Evolutionary conservation across 306 rosid species (phyloP).

Genomic region (Fragaria vesca): DNA sequence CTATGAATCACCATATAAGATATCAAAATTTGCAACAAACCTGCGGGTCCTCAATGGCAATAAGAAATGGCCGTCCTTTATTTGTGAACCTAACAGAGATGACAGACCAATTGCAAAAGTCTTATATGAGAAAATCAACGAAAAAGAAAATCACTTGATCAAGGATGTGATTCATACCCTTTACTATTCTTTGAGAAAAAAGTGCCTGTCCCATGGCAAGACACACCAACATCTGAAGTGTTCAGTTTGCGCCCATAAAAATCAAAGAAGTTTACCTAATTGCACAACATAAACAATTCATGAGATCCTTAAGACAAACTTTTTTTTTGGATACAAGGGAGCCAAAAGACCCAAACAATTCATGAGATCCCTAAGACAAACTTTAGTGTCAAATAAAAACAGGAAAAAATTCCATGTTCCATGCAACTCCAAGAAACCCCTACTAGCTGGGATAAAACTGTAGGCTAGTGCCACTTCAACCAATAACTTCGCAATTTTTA

Average conservation of each 20-base stretch:
- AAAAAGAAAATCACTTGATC: neutral
- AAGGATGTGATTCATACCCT: conserved; percentile 52
- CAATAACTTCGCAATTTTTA: neutral
- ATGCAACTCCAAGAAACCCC: neutral
- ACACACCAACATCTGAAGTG: conserved; percentile 90
- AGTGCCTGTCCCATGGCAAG: conserved; percentile 71
- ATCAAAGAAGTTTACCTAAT: conserved; percentile 84
- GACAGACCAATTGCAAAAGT: conserved; percentile 13
- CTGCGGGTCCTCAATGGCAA: conserved; percentile 99
- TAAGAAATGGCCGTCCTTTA: conserved; percentile 56
- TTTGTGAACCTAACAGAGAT: conserved; percentile 49
- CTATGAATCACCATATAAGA: neutral
- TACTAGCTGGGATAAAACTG: neutral
- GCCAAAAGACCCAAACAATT: neutral
- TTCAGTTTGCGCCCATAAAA: conserved; percentile 89
- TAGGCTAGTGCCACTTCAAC: neutral
- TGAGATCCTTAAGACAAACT: neutral
- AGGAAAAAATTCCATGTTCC: neutral
- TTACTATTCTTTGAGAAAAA: conserved; percentile 66
- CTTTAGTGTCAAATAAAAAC: neutral
- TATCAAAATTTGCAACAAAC: conserved; percentile 35
- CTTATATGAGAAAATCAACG: neutral
- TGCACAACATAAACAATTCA: conserved; percentile 12
- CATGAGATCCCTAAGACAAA: neutral
- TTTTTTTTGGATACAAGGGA: too few species aligned